Percentiles rank a stretch among this genome's conserved stretches.
phyloP scores from a whole-genome alignment of 176 grass and related monocot genomes.

The Oryza meyeriana region DNA sequence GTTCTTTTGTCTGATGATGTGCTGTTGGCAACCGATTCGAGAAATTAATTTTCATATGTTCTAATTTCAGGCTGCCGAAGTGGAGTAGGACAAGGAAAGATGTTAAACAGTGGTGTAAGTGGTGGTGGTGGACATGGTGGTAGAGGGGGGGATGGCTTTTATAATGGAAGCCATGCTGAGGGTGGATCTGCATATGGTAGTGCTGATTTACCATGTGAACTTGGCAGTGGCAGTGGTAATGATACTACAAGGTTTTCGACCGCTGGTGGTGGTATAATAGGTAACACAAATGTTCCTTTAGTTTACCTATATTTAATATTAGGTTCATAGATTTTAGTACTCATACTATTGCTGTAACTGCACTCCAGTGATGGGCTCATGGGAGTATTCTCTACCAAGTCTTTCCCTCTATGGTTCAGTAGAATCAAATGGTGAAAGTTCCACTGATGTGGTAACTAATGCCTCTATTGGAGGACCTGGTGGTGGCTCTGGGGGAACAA shows the following conservation, averaged over 20 bases:
- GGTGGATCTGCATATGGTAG: constrained; percentile 77
- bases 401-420: constrained; percentile 71
- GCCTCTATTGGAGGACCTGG: constrained; percentile 57
- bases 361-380: constrained; percentile 88
- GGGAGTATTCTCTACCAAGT: constrained; percentile 76
- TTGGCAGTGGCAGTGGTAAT: constrained; percentile 98
- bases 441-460: constrained; percentile 40
- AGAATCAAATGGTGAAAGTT: constrained; percentile 86
- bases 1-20: background rate
- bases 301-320: constrained; percentile 12
- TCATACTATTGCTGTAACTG: constrained; percentile 33
- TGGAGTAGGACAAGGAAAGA: constrained; percentile 77
- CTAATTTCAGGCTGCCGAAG: constrained; percentile 76
- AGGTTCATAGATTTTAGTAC: background rate
- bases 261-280: constrained; percentile 97
- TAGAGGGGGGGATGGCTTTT: constrained; percentile 69
- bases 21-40: background rate
- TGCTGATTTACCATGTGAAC: constrained; percentile 92
- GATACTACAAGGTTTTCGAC: constrained; percentile 58
- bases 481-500: constrained; percentile 94
- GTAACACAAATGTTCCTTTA: constrained; percentile 37
- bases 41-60: constrained; percentile 14
- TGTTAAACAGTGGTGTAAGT: constrained; percentile 56
- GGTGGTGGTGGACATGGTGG: constrained; percentile 97
- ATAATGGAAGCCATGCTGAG: constrained; percentile 37